These are phyloP conservation scores for Apiotrichum domesticum DNA, from an alignment of 1,284 basidiomycete species.

Conservation along the genomic window DNA sequence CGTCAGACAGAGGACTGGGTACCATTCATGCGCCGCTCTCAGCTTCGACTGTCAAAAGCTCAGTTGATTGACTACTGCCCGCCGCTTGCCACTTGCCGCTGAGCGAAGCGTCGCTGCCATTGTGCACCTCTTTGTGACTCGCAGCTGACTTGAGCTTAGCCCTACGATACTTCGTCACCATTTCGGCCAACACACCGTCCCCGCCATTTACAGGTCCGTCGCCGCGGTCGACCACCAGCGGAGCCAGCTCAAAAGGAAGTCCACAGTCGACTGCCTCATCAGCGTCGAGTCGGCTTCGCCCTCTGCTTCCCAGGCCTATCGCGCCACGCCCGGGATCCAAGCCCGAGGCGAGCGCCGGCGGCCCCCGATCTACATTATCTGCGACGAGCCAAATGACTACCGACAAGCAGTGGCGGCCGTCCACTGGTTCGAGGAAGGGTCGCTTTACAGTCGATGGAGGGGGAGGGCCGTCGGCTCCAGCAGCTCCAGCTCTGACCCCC, in stretches of 20 bases:
- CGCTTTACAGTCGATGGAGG: constrained; percentile 44
- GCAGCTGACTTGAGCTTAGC: background rate
- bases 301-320: constrained; percentile 38
- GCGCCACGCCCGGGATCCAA: constrained; percentile 24
- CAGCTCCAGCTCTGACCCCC: constrained; percentile 19
- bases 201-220: constrained; percentile 39
- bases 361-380: background rate
- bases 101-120: no score
- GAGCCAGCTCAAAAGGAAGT: constrained; percentile 23
- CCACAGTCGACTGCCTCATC: constrained; percentile 18
- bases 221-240: constrained; percentile 28
- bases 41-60: no score
- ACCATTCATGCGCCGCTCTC: no score
- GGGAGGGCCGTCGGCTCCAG: constrained; percentile 4
- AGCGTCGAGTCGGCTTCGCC: constrained; percentile 27
- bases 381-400: constrained; percentile 30
- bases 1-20: no score
- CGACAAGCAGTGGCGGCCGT: constrained; percentile 28
- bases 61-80: no score
- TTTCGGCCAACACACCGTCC: constrained; percentile 37
- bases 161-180: constrained; percentile 18
- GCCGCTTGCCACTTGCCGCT: no score
- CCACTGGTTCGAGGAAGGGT: constrained; percentile 36
- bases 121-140: no score
- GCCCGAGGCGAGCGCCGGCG: constrained; percentile 3